Evolutionary conservation across 129 eudicot genomes (phyloP).

Genomic region (Smallanthus sonchifolius): DNA sequence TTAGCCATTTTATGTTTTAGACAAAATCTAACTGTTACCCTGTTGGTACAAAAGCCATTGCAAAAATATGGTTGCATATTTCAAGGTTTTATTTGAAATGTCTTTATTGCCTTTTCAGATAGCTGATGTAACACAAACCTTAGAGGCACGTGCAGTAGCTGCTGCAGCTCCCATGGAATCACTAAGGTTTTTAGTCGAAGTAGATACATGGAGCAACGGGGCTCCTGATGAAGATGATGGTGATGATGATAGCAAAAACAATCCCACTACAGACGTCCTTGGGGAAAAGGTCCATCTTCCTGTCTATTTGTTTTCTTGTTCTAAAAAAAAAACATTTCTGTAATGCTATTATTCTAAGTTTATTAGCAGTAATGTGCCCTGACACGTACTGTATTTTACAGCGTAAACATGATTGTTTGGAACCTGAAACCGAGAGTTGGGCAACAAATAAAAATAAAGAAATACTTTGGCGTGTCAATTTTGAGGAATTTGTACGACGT

Average conservation of each 20-base stretch:
- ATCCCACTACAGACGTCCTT: conserved; percentile 13
- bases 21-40: not conserved
- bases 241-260: conserved; percentile 23
- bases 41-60: conserved; percentile 1
- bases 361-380: conserved; percentile 1
- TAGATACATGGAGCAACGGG: conserved; percentile 29
- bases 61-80: not conserved
- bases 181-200: conserved; percentile 57
- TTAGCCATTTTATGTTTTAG: not conserved
- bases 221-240: conserved; percentile 25
- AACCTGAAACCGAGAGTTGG: conserved; percentile 32
- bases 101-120: conserved; percentile 26
- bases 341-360: conserved; percentile 2
- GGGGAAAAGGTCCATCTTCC: conserved; percentile 65
- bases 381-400: conserved; percentile 22
- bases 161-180: conserved; percentile 87
- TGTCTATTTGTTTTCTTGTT: not conserved
- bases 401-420: conserved; percentile 49
- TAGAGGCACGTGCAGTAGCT: conserved; percentile 72
- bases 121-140: conserved; percentile 33
- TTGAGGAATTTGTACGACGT: conserved; percentile 71
- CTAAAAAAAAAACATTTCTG: no score
- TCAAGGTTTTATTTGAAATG: not conserved
- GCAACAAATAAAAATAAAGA: conserved; percentile 54
- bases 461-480: conserved; percentile 85